Conservation (phyloP, 768 basidiomycete genomes). For the Mycena epipterygia region DNA sequence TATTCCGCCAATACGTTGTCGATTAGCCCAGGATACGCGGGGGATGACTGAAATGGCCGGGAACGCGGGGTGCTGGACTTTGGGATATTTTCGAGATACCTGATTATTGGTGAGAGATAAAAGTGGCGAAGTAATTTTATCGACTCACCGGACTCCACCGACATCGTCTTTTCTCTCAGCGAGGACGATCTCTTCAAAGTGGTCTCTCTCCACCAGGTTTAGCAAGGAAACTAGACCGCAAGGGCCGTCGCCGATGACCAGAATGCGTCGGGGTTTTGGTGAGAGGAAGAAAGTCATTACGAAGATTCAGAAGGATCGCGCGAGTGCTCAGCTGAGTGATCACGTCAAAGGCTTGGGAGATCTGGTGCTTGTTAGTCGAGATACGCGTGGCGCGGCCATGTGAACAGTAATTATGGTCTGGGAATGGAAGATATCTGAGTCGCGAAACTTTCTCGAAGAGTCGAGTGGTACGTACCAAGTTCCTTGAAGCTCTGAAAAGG, state of each 20-base stretch:
- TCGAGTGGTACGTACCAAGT: no score
- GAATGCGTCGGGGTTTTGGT: conserved; percentile 46
- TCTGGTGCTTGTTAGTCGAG: no score
- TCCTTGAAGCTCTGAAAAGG: no score
- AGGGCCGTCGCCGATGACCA: conserved; percentile 64
- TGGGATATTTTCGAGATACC: conserved; percentile 30
- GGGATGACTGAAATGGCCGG: conserved; percentile 41
- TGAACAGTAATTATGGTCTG: no score
- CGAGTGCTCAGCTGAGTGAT: no score
- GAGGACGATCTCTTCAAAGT: conserved; percentile 58
- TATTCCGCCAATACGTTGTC: conserved; percentile 52
- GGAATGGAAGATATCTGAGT: no score
- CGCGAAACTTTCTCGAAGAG: no score
- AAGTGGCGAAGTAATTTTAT: neutral
- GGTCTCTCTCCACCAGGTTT: conserved; percentile 58
- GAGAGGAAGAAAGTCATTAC: conserved; percentile 10
- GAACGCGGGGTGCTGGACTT: neutral
- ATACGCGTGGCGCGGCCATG: no score
- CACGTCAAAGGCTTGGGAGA: no score
- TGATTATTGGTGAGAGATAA: neutral
- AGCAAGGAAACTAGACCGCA: conserved; percentile 63
- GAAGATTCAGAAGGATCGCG: neutral
- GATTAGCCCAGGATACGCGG: conserved; percentile 49
- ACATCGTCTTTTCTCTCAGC: conserved; percentile 62
- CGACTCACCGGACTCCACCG: conserved; percentile 64